Evolutionary conservation across 208 protist species (phyloP).

Genomic region (Crithidia expoeki): DNA sequence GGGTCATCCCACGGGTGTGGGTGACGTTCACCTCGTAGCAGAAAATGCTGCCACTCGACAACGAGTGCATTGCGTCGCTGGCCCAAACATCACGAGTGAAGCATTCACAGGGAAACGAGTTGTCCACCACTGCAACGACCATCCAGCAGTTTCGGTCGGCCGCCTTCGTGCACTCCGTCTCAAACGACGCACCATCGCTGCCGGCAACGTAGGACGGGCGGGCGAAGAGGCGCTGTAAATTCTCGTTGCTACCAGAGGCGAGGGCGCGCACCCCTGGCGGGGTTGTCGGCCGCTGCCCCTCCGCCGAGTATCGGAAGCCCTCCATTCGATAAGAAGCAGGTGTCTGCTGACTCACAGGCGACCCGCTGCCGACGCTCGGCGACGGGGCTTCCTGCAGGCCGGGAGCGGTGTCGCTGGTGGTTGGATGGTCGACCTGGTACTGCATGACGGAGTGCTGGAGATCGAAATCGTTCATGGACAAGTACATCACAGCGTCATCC

Average conservation of each 20-base stretch:
- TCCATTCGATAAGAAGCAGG: constrained; percentile 22
- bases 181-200: constrained; percentile 32
- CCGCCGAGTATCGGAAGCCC: constrained; percentile 14
- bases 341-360: constrained; percentile 31
- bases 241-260: constrained; percentile 20
- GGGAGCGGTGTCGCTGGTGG: neutral
- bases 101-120: constrained; percentile 61
- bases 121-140: constrained; percentile 56
- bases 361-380: constrained; percentile 29
- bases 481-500: constrained; percentile 64
- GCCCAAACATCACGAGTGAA: constrained; percentile 80
- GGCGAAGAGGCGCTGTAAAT: constrained; percentile 42
- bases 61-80: constrained; percentile 38
- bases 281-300: constrained; percentile 21
- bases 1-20: constrained; percentile 35
- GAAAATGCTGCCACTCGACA: constrained; percentile 42
- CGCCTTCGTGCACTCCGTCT: constrained; percentile 48
- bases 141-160: constrained; percentile 60
- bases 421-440: constrained; percentile 33
- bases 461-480: constrained; percentile 67
- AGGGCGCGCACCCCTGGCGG: constrained; percentile 22
- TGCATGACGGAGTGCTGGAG: constrained; percentile 41
- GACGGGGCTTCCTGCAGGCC: constrained; percentile 4
- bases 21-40: constrained; percentile 63
- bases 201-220: constrained; percentile 55